These are phyloP conservation scores for Neofusicoccum parvum DNA, from an alignment of 2,329 filamentous ascomycete species.

Conservation along the genomic window DNA sequence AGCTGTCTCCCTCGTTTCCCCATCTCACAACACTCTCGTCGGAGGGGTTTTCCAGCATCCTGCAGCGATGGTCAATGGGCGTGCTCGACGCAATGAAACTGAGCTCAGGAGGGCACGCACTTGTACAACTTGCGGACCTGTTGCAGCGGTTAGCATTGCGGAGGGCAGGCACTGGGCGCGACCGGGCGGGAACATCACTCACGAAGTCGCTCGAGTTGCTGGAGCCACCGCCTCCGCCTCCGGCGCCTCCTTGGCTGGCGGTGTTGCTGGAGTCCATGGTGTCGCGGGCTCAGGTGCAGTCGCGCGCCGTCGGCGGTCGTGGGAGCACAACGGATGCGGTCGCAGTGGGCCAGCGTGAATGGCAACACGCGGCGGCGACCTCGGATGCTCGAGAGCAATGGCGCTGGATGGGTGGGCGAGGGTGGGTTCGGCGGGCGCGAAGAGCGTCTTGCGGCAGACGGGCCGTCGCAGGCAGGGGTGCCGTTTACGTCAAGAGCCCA, in stretches of 20 bases:
- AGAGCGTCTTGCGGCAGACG: slow-evolving; percentile 13
- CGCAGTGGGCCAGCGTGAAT: slow-evolving; percentile 13
- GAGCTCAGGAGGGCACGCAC: slow-evolving; percentile 57
- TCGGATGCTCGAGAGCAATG: not conserved
- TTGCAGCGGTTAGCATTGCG: slow-evolving; percentile 28
- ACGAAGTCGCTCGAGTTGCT: slow-evolving; percentile 97
- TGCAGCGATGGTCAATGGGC: slow-evolving; percentile 47
- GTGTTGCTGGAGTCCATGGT: slow-evolving; percentile 20
- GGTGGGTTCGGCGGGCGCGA: slow-evolving; percentile 5
- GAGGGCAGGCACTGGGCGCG: not conserved
- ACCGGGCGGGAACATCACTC: slow-evolving; percentile 48
- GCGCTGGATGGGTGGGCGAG: slow-evolving; percentile 4
- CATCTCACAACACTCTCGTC: slow-evolving; percentile 93
- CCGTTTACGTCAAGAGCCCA: slow-evolving; percentile 20
- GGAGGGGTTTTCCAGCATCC: slow-evolving; percentile 94
- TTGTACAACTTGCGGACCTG: slow-evolving; percentile 98
- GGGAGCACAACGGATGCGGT: not conserved
- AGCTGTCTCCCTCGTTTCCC: slow-evolving; percentile 93
- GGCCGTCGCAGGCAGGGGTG: slow-evolving; percentile 20
- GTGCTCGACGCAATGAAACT: slow-evolving; percentile 24
- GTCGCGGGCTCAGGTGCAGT: slow-evolving; percentile 18
- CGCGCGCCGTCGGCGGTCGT: slow-evolving; percentile 19
- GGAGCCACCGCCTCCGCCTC: slow-evolving; percentile 49
- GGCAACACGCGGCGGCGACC: not conserved
- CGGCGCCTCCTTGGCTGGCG: slow-evolving; percentile 33